Evolutionary conservation across 768 basidiomycete genomes (phyloP).

Genomic region (Phylloporus sp.): DNA sequence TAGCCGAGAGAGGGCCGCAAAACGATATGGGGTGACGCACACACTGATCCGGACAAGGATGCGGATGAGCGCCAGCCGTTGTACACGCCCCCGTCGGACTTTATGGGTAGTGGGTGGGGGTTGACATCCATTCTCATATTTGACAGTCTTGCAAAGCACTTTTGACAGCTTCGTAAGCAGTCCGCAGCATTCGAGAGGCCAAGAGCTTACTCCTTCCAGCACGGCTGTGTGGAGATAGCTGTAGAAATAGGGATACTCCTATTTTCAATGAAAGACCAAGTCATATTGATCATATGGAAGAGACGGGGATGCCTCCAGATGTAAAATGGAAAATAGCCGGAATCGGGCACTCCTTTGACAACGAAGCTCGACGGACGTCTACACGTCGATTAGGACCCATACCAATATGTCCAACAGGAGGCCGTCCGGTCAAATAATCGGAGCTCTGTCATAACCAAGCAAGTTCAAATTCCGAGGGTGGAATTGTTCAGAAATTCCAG

Average conservation of each 20-base stretch:
- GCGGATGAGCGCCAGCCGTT: too few relatives aligned
- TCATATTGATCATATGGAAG: conserved; percentile 50
- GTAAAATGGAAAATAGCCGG: conserved; percentile 45
- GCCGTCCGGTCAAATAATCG: conserved; percentile 71
- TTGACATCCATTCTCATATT: conserved; percentile 39
- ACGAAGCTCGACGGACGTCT: background rate
- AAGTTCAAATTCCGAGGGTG: background rate
- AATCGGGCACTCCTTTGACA: too few relatives aligned
- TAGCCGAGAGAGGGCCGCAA: conserved; percentile 51
- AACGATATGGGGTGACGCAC: too few relatives aligned
- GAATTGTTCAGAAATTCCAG: conserved; percentile 38
- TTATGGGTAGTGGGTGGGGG: conserved; percentile 70
- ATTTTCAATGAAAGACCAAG: conserved; percentile 50
- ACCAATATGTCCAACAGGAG: conserved; percentile 70
- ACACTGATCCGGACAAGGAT: conserved; percentile 57
- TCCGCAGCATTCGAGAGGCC: background rate
- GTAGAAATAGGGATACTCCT: conserved; percentile 42
- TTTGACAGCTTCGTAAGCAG: background rate
- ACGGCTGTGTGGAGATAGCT: conserved; percentile 36
- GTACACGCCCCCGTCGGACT: too few relatives aligned
- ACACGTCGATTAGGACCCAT: conserved; percentile 12
- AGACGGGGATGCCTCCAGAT: too few relatives aligned
- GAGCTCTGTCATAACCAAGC: conserved; percentile 44
- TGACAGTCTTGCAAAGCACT: too few relatives aligned
- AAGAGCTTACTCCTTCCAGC: conserved; percentile 37